Evolutionary conservation across 768 basidiomycete genomes (phyloP), one percentile per base, ranked within the genome.

Genomic region (Podaxis mareebaensis): DNA sequence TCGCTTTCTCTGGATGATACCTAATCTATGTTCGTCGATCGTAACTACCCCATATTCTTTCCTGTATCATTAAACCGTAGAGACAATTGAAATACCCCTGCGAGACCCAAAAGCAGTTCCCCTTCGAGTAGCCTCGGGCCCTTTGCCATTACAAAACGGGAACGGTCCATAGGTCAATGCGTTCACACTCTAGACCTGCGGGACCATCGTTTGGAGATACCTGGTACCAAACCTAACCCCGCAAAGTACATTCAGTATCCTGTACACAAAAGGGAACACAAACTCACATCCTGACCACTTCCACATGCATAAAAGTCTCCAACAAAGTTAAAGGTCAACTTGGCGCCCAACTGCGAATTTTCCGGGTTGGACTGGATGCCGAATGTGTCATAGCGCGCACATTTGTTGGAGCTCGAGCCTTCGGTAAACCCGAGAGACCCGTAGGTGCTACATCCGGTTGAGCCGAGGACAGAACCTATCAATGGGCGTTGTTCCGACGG

Each of bases 301-400:
- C 67, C 69, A 61, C 76, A 76, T 6, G 71, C 65, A 61, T 71
- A 75, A 58, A 77, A 77, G 1, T 67, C 72, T 17, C 76, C 76
- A 3, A 61, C 49, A 42, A 28, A 71, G 46, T 74, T 72, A 39
- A 74, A 72, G 22, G 65, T 68, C 61, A 76, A 61, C 42, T 65
- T 54, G 11, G 75, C 71, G 1, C 74, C 73, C 33, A 76, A 67
- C 60, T 75, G 75, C 8, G 68, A 61, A 59, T 77, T 73, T 63
- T 75, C 71, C 4, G 10, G 51, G 61, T 76, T 61, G 7, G 70
- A 71, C 36, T 72, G 70, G 17, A 76, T 71, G 36, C 64, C 58
- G 60, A 77, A 77, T 0, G 67, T 64, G 20, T 55, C 57, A 53
- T 66, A 75, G 26, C 59, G 60, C 3, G 73, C 72, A 58, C 77